Evolutionary conservation across 805 yeast species (phyloP).

Genomic region (Lipomyces starkeyi): DNA sequence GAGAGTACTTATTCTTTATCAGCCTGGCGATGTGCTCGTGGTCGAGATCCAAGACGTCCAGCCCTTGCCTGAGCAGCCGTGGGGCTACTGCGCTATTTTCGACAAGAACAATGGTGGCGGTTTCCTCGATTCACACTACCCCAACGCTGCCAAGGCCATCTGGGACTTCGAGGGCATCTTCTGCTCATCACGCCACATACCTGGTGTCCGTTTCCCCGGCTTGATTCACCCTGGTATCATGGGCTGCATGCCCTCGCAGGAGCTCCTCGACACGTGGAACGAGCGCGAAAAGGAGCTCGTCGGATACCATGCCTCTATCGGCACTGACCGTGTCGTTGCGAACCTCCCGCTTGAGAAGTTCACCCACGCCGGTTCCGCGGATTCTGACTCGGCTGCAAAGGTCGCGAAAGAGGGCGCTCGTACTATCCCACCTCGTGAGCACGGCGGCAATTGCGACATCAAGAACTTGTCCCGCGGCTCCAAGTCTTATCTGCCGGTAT

Average conservation of each 20-base stretch:
- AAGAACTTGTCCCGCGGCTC: constrained; percentile 58
- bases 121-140: constrained; percentile 56
- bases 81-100: constrained; percentile 61
- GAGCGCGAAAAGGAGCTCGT: constrained; percentile 51
- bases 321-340: constrained; percentile 49
- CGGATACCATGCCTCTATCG: constrained; percentile 33
- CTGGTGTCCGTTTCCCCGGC: constrained; percentile 58
- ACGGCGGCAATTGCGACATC: constrained; percentile 62
- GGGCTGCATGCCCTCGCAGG: constrained; percentile 56
- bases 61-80: constrained; percentile 58
- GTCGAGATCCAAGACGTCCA: constrained; percentile 60
- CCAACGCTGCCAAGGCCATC: constrained; percentile 59
- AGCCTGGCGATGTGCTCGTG: constrained; percentile 56
- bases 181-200: constrained; percentile 57
- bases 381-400: constrained; percentile 43
- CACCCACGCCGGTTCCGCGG: constrained; percentile 53
- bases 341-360: constrained; percentile 49
- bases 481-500: constrained; percentile 55
- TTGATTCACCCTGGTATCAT: constrained; percentile 59
- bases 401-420: constrained; percentile 56
- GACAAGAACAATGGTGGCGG: constrained; percentile 59
- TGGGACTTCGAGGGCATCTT: constrained; percentile 60
- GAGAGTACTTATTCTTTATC: not conserved
- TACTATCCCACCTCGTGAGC: constrained; percentile 58
- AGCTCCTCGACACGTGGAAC: constrained; percentile 54